phyloP scores from a whole-genome alignment of 2,329 filamentous ascomycete species.

The Monilinia aucupariae region DNA sequence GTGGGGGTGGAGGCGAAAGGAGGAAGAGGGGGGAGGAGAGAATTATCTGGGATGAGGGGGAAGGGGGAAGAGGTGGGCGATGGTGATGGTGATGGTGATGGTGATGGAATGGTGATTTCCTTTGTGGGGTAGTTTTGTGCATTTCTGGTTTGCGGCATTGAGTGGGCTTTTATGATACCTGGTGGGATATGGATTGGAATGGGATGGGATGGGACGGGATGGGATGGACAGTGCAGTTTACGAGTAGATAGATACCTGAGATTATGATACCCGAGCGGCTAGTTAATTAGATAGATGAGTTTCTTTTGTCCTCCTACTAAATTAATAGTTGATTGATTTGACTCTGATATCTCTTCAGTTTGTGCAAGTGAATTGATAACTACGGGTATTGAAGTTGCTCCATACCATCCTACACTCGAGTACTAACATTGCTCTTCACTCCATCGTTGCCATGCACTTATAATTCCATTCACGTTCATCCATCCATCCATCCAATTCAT shows the following conservation, averaged over 20 bases:
- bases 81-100: background rate
- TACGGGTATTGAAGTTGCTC: too few species aligned
- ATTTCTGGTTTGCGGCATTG: background rate
- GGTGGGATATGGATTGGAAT: background rate
- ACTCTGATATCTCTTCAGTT: background rate
- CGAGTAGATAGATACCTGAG: background rate
- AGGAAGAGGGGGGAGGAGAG: constrained; percentile 6
- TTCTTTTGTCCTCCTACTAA: background rate
- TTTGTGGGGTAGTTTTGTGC: background rate
- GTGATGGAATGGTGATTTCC: background rate
- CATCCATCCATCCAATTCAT: too few species aligned
- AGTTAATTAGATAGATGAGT: background rate
- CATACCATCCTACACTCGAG: too few species aligned
- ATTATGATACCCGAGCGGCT: background rate
- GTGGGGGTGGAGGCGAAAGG: background rate
- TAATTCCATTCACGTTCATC: too few species aligned
- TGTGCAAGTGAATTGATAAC: background rate
- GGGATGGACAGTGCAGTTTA: background rate
- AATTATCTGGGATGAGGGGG: constrained; percentile 14
- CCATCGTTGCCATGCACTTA: too few species aligned
- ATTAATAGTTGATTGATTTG: background rate
- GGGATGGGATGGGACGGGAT: background rate
- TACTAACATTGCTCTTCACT: too few species aligned
- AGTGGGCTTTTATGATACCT: background rate
- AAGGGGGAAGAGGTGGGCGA: constrained; percentile 9